A percentile compares a stretch with the other conserved stretches of the same genome.
phyloP scores from a whole-genome alignment of 2,329 filamentous ascomycete species.

The Gaeumannomyces tritici region DNA sequence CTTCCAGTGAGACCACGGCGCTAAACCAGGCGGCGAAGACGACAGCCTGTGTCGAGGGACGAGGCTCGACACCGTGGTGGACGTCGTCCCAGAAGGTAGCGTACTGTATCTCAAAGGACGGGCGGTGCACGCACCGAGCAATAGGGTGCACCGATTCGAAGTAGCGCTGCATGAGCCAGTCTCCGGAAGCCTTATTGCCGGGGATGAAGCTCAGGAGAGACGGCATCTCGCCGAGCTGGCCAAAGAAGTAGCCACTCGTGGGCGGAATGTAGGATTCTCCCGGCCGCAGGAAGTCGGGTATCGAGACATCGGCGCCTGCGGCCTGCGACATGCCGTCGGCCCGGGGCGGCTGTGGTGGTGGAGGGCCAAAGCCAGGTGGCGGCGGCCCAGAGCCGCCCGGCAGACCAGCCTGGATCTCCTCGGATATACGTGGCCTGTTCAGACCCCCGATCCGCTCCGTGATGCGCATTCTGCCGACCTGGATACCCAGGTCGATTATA shows the following conservation, averaged over 20 bases:
- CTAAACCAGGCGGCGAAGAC: constrained; percentile 63
- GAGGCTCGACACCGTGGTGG: constrained; percentile 48
- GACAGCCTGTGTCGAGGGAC: constrained; percentile 55
- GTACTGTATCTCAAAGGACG: constrained; percentile 58
- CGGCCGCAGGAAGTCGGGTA: constrained; percentile 51
- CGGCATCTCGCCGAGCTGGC: constrained; percentile 34
- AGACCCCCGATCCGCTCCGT: constrained; percentile 67
- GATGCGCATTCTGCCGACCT: constrained; percentile 61
- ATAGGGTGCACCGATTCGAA: constrained; percentile 60
- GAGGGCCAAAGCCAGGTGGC: neutral
- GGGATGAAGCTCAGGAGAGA: constrained; percentile 54
- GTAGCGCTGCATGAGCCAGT: constrained; percentile 57
- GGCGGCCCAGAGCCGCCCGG: constrained; percentile 7
- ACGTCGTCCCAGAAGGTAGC: constrained; percentile 56
- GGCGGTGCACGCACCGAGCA: constrained; percentile 56
- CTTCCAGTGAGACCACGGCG: constrained; percentile 55
- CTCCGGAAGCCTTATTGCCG: constrained; percentile 37
- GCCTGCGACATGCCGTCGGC: constrained; percentile 8
- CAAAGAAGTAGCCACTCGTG: constrained; percentile 58
- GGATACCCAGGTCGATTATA: constrained; percentile 61
- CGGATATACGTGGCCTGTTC: constrained; percentile 58
- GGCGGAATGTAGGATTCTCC: constrained; percentile 59
- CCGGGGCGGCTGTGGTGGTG: neutral
- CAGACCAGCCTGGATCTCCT: constrained; percentile 42
- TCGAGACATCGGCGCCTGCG: constrained; percentile 5